Evolutionary conservation across 1,284 basidiomycete species (phyloP), one percentile per base, ranked within the genome.

Genomic region (Boletus calvinii): DNA sequence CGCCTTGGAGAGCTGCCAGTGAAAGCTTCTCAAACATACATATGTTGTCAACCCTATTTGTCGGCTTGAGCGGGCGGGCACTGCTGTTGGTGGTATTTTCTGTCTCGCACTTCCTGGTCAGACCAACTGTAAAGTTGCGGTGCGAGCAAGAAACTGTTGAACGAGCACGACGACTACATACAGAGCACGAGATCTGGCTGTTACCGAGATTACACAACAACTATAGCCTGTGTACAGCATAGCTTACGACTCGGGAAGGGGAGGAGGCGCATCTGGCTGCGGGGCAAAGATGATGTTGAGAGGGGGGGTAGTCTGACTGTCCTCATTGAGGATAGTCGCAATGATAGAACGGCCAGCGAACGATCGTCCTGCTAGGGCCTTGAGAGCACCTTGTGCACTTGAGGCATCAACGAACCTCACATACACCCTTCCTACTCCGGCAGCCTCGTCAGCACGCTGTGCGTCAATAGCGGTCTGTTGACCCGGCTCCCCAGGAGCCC

Each of bases 371-470:
- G 95, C 94, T 46, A 98, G 78, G 32, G 85, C 83, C 66, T 88
- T 87, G 68, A 98, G 77, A 30, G 90, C 95, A 53, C 70, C 73
- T 36, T 77, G 76, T 13, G 92, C 92, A 47, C 81, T 74, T 8
- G 76, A 74, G 6, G 85, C 68, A 39, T 85, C 76, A 29, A 59
- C 61, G 69, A 89, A 98, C 72, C 91, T 89, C 60, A 98, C 92
- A 69, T 95, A 98, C 15, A 98, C 95, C 46, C 94, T 80, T 15
- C 94, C 94, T 20, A 98, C 95, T 44, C 95, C 94, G 4, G 88
- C 80, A 37, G 92, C 90, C 69, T 96, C 93, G 68, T 94, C 90
- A 38, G 77, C 76, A 50, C 85, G 78, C 53, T 78, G 77, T 22
- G 82, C 84, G 66, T 90, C 84, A 37, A 84, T 77, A 9, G 83